Evolutionary conservation across 1,284 basidiomycete species (phyloP).

Genomic region (Porogramme epimiltina): DNA sequence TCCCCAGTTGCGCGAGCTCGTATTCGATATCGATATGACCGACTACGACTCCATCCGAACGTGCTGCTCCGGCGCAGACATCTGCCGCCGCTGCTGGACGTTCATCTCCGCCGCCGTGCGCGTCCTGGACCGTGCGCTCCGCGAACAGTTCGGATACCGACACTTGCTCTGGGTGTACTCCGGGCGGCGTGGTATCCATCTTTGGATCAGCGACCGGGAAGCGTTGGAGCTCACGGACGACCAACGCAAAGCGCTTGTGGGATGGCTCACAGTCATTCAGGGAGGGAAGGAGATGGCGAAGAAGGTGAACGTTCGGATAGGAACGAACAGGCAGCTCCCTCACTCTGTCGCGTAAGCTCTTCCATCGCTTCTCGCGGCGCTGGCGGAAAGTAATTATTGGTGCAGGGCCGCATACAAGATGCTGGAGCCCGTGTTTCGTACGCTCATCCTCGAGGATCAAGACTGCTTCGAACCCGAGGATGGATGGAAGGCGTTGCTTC

Average conservation of each 20-base stretch:
- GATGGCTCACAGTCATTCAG: constrained; percentile 86
- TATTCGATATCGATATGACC: constrained; percentile 99
- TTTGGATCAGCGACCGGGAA: constrained; percentile 93
- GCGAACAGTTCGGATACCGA: constrained; percentile 84
- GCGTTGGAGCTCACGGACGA: constrained; percentile 93
- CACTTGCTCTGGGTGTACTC: constrained; percentile 98
- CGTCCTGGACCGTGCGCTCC: constrained; percentile 80
- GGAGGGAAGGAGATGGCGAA: constrained; percentile 84
- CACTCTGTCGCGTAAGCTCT: constrained; percentile 70
- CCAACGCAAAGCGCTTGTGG: constrained; percentile 84
- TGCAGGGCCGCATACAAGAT: constrained; percentile 38
- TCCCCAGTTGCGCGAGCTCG: constrained; percentile 88
- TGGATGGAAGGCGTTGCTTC: constrained; percentile 77
- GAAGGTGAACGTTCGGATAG: constrained; percentile 77
- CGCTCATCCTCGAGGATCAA: constrained; percentile 84
- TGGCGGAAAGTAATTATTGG: too few relatives aligned
- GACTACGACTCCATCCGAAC: constrained; percentile 97
- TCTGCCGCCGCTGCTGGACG: constrained; percentile 93
- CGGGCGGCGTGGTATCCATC: constrained; percentile 95
- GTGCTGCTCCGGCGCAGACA: constrained; percentile 91
- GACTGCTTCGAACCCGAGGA: constrained; percentile 77
- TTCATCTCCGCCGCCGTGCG: constrained; percentile 94
- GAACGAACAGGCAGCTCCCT: constrained; percentile 55
- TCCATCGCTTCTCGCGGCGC: too few relatives aligned
- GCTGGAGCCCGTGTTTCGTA: constrained; percentile 60